Base-by-base conservation (phyloP, 768 basidiomycete genomes). In the Cyclocybe cylindracea region DNA sequence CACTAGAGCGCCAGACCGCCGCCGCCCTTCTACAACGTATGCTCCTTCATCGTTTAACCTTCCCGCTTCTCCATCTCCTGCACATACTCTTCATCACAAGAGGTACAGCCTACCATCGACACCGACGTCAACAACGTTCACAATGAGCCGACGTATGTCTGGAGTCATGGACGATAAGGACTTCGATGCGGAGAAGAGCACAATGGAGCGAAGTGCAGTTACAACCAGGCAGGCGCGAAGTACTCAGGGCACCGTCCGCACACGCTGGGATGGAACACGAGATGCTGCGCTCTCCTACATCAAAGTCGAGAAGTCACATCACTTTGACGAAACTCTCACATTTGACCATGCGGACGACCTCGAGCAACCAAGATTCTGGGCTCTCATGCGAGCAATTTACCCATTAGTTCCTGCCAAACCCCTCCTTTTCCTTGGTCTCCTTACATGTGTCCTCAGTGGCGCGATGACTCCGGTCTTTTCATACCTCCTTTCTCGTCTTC, bases 401-500 rank as follows among this genome's bases (percentile, higher is more conserved):
- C 88, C 87, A 2, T 82, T 82, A 0, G 71, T 97, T 19, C 94
- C 94, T 0, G 65, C 79, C 63, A 97, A 95, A 62, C 75, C 77
- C 4, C 56, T 91, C 39, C 67, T 97, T 52, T 60, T 84, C 64
- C 31, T 90, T 46, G 94, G 94, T 13, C 73, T 96, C 19, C 2
- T 84, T 51, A 62, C 81, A n/a, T 86, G 87, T 50, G 55, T 93
- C 36, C 67, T 81, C 48, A 87, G 84, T 58, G 96, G 97, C 16
- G 80, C 89, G 2, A 84, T 89, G 76, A 97, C 94, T 0, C 96
- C 97, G 2, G 52, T 98, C 40, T 99, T 98, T 78, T 94, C 96
- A 1, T 92, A 79, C 75, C 79, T 94, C 56, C 85, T 97, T 60
- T 90, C 93, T 8, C 79, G 78, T 6, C 80, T 98, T 11, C 78